phyloP scores from a whole-genome alignment of 2,329 filamentous ascomycete genomes.

The Xylaria sp. region DNA sequence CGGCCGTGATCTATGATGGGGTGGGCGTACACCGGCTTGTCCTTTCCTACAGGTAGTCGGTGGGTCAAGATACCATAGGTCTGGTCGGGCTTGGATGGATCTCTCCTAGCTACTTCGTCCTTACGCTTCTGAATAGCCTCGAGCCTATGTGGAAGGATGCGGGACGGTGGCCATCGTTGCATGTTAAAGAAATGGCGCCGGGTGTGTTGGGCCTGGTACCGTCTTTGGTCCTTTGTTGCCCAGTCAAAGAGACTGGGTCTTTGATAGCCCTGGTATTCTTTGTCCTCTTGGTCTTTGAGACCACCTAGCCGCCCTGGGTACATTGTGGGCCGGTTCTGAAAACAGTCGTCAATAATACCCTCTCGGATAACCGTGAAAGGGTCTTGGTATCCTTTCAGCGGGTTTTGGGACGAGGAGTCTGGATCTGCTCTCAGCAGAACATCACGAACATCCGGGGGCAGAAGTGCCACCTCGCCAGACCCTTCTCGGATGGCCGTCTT shows the following conservation, averaged over 20 bases:
- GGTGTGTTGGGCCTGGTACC: constrained; percentile 47
- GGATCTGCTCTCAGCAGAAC: constrained; percentile 52
- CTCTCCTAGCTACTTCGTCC: constrained; percentile 46
- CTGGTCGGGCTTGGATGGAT: constrained; percentile 48
- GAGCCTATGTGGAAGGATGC: constrained; percentile 52
- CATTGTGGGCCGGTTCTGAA: constrained; percentile 56
- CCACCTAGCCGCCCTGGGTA: constrained; percentile 52
- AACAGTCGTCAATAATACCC: constrained; percentile 57
- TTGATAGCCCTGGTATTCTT: constrained; percentile 39
- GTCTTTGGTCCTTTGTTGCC: constrained; percentile 47
- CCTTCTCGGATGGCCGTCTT: constrained; percentile 38
- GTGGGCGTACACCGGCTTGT: constrained; percentile 30
- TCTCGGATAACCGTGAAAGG: constrained; percentile 51
- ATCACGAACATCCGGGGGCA: constrained; percentile 43
- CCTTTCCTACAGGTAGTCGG: constrained; percentile 35
- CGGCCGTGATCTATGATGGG: constrained; percentile 24
- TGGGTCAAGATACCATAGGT: constrained; percentile 43
- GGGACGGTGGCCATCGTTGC: constrained; percentile 60
- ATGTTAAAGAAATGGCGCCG: constrained; percentile 57
- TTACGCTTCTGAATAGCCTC: constrained; percentile 47
- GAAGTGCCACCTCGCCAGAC: constrained; percentile 41
- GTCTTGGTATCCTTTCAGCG: constrained; percentile 30
- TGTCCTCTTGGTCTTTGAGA: constrained; percentile 41
- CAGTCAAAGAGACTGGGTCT: constrained; percentile 49
- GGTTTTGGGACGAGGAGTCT: constrained; percentile 32